These are phyloP conservation scores for Triticum timopheevii DNA, from an alignment of 176 grass and related monocot genomes.

Conservation along the genomic window DNA sequence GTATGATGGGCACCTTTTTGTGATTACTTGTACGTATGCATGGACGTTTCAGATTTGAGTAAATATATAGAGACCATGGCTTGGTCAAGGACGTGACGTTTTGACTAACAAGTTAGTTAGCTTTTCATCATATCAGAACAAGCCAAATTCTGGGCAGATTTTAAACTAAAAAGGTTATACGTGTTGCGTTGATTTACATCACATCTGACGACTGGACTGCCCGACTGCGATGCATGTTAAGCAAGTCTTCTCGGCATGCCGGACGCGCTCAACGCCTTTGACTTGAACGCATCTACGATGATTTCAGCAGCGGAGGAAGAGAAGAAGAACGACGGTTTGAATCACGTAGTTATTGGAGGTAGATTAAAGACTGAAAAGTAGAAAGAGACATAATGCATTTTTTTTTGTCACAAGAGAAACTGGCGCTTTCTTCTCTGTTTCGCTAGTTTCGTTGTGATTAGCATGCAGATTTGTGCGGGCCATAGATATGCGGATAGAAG, in stretches of 20 bases:
- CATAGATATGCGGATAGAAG: not conserved
- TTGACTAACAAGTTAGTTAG: slow-evolving; percentile 23
- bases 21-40: not conserved
- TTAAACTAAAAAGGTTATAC: not conserved
- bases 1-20: not conserved
- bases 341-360: not conserved
- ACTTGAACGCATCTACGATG: slow-evolving; percentile 1
- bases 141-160: not conserved
- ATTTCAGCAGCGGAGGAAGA: not conserved
- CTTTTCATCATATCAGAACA: slow-evolving; percentile 5
- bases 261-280: slow-evolving; percentile 24
- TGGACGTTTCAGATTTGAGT: not conserved
- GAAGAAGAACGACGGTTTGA: not conserved
- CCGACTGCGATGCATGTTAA: not conserved
- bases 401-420: not conserved
- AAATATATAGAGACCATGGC: not conserved
- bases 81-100: slow-evolving; percentile 12
- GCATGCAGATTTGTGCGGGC: not conserved
- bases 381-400: not conserved
- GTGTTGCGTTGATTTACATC: not conserved
- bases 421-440: not conserved
- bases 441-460: not conserved
- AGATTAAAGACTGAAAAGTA: not conserved
- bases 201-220: slow-evolving; percentile 17
- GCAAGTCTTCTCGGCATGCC: not conserved